Base-by-base conservation (phyloP, 1,284 basidiomycete genomes). In the Ceratobasidium sp. region DNA sequence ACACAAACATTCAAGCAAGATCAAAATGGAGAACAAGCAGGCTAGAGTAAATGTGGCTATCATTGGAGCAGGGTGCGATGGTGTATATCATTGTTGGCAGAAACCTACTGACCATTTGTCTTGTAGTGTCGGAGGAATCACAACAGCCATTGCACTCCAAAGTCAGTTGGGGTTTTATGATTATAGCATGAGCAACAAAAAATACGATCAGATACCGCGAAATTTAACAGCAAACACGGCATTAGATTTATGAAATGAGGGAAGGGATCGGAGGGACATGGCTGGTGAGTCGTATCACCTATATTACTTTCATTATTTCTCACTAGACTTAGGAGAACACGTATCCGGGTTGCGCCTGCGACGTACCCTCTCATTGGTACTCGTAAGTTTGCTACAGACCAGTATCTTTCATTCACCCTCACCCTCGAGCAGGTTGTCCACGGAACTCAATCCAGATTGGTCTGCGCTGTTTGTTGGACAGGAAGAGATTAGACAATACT, bases 381-480 rank as follows among this genome's bases (percentile, higher is more conserved):
- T 67, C 64, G 64, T 67, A 45, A 26, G 64, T 45, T 2, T n/a
- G n/a, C n/a, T n/a, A 45, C 8, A 14, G 28, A 23, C n/a, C n/a
- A n/a, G 39, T 10, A 12, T 18, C 23, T 0, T 21, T 28, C n/a
- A 16, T 14, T n/a, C 41, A n/a, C 46, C 36, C 12, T 46, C 28
- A 45, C 23, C 4, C 32, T 26, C 28, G 9, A 10, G 30, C 28
- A 67, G 64, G 16, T 21, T 73, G 21, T 75, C 75, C 34, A 73
- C 74, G 18, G 73, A 61, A n/a, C 58, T 18, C 23, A 73, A 74
- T n/a, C 43, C 64, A 3, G 28, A 64, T 26, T 74, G 71, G 73
- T 48, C 71, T 4, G 28, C 14, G 4, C 6, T 74, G 21, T 60
- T 73, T 14, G 14, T 60, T 12, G 30, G 71, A 32, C 41, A 67